Percentiles rank a stretch among this genome's conserved stretches.
Conservation (phyloP, 495 filamentous ascomycete genomes). For the Haplographium delicatum region DNA sequence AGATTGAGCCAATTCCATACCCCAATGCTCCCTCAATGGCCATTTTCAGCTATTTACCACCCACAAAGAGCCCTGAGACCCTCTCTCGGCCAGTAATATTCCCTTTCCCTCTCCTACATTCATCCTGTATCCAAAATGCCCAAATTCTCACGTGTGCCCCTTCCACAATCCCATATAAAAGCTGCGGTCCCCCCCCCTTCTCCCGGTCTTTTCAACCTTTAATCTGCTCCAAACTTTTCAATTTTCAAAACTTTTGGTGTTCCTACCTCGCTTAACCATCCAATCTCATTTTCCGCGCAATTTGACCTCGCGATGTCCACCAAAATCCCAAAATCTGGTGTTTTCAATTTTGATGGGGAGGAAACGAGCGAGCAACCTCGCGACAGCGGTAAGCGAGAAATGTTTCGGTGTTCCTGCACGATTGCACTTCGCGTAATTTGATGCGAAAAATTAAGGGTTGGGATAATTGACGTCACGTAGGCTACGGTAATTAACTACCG, state of each 20-base stretch:
- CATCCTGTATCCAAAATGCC: not conserved
- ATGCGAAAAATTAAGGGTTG: not conserved
- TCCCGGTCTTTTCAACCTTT: not conserved
- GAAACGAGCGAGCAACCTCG: not conserved
- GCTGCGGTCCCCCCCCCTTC: not conserved
- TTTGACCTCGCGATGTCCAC: not conserved
- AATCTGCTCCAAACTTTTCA: not conserved
- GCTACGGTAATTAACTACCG: not conserved
- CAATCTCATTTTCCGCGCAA: not conserved
- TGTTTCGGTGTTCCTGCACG: not conserved
- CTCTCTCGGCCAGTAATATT: too few relatives aligned
- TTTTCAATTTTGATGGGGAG: slow-evolving; percentile 1
- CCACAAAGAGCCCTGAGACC: too few relatives aligned
- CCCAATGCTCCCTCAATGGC: not conserved
- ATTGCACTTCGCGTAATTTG: not conserved
- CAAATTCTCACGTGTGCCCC: not conserved
- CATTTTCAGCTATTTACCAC: not conserved
- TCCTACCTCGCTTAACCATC: not conserved
- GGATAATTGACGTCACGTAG: not conserved
- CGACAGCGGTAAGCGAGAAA: slow-evolving; percentile 1
- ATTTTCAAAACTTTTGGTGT: not conserved
- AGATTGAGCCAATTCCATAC: not conserved
- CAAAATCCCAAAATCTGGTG: not conserved
- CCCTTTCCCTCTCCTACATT: too few relatives aligned
- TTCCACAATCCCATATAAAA: not conserved